Conservation (phyloP, 106 monocot genomes). For the Acorus calamus region DNA sequence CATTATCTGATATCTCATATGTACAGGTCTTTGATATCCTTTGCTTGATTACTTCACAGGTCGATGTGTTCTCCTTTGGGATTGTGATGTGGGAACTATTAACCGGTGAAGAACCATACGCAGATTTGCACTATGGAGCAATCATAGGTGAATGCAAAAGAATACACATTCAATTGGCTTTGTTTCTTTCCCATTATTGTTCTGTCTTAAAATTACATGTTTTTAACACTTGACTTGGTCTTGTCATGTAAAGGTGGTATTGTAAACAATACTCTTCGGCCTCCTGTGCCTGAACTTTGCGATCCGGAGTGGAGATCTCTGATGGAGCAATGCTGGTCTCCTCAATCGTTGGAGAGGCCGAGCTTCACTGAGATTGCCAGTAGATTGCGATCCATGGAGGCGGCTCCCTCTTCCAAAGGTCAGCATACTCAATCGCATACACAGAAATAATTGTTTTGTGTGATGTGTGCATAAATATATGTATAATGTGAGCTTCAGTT, state of each 20-base stretch:
- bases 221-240: background rate
- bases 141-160: slow-evolving; percentile 50
- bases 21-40: background rate
- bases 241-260: slow-evolving; percentile 53
- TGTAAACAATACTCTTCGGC: slow-evolving; percentile 76
- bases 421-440: slow-evolving; percentile 6
- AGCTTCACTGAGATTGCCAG: slow-evolving; percentile 65
- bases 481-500: background rate
- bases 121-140: slow-evolving; percentile 84
- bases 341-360: slow-evolving; percentile 66
- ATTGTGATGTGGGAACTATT: slow-evolving; percentile 95
- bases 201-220: too few relatives aligned
- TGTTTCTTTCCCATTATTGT: too few relatives aligned
- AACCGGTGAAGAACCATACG: slow-evolving; percentile 86
- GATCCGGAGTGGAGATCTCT: slow-evolving; percentile 68
- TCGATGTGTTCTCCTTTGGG: slow-evolving; percentile 90
- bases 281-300: slow-evolving; percentile 59
- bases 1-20: background rate
- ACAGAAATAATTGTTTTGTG: slow-evolving; percentile 4
- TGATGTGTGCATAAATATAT: background rate
- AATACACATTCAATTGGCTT: too few relatives aligned
- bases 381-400: slow-evolving; percentile 58
- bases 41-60: slow-evolving; percentile 21
- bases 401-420: slow-evolving; percentile 33
- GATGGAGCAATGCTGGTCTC: slow-evolving; percentile 89